Base-by-base conservation (phyloP, 108 stramenopile species). In the Licmophora abbreviata region DNA sequence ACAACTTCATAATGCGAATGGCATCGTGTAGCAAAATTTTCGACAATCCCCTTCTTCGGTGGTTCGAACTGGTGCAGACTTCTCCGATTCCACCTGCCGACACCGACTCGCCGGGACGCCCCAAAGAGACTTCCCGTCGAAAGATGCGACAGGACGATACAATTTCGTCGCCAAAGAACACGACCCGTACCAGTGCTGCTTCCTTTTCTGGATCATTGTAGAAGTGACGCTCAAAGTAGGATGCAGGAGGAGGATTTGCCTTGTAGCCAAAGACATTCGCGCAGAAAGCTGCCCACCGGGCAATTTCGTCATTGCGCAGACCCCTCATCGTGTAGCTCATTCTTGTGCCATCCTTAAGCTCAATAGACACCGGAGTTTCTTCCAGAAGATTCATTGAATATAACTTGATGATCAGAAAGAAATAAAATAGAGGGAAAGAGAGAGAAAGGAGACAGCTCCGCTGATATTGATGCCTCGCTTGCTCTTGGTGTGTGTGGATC, bases 61-160 rank as follows among this genome's bases (percentile, higher is more conserved):
- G 77, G 30, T 48, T 9, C 1, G 51, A 53, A 22, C 28, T 38
- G 0, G 86, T 88, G 43, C 86, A 83, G 0, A 88, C 86, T 69
- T 88, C 86, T 17, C 86, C 86, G 25, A 83, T 81, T 1, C 82
- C 86, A 21, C 82, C 86, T 30, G 65, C 77, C 30, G 37, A 26
- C 22, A 15, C 10, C 21, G 29, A 24, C 17, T 27, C 11, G 35
- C 31, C 20, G 58, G 6, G 29, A n/a, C n/a, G 15, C 44, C 65
- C 66, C 5, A 33, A 51, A 18, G 76, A 64, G 20, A 88, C 55
- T 3, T 44, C 51, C 9, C 77, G 57, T 35, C 59, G 51, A 71
- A 88, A 83, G 44, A 88, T 52, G 14, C 86, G 68, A 35, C 65
- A 66, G 4, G 81, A 79, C 4, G 77, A 64, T 3, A 80, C 86